Evolutionary conservation across 371 early-diverging fungal species (phyloP).

Genomic region (Cokeromyces recurvatus): DNA sequence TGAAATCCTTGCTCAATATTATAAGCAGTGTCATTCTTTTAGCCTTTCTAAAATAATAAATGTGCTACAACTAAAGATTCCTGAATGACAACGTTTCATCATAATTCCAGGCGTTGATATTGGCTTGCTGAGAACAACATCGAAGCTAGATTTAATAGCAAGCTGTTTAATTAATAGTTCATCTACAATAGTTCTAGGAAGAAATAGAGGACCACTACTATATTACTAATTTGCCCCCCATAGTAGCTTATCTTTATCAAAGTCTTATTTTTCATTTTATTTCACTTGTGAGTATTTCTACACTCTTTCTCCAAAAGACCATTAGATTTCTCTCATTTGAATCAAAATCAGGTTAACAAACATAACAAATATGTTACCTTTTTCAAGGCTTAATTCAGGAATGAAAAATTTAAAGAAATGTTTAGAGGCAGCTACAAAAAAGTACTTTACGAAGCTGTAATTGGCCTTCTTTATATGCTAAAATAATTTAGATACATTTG

Average conservation of each 20-base stretch:
- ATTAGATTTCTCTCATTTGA: slow-evolving; percentile 29
- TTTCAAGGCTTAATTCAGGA: slow-evolving; percentile 56
- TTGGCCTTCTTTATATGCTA: slow-evolving; percentile 16
- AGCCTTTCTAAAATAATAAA: slow-evolving; percentile 38
- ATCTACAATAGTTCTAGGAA: not conserved
- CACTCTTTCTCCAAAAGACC: slow-evolving; percentile 54
- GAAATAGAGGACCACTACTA: not conserved
- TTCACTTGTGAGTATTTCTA: slow-evolving; percentile 33
- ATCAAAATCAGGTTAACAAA: slow-evolving; percentile 36
- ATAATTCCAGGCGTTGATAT: slow-evolving; percentile 13
- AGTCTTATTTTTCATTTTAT: slow-evolving; percentile 30
- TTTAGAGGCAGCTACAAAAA: slow-evolving; percentile 40
- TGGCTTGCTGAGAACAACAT: slow-evolving; percentile 11
- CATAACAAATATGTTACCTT: slow-evolving; percentile 41
- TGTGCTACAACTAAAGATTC: slow-evolving; percentile 27
- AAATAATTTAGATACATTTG: slow-evolving; percentile 44
- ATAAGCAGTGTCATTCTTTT: slow-evolving; percentile 34
- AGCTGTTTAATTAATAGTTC: slow-evolving; percentile 8
- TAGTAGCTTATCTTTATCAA: slow-evolving; percentile 6
- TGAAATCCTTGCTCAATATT: slow-evolving; percentile 45
- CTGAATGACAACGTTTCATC: slow-evolving; percentile 18
- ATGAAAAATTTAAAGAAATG: slow-evolving; percentile 58
- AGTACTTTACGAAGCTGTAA: slow-evolving; percentile 27
- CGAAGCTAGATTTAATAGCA: too few species aligned
- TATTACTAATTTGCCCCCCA: slow-evolving; percentile 18